A percentile compares a stretch with the other conserved stretches of the same genome.
Evolutionary conservation across 73 alveolate species (phyloP).

Genomic region (Diophrys sp.): DNA sequence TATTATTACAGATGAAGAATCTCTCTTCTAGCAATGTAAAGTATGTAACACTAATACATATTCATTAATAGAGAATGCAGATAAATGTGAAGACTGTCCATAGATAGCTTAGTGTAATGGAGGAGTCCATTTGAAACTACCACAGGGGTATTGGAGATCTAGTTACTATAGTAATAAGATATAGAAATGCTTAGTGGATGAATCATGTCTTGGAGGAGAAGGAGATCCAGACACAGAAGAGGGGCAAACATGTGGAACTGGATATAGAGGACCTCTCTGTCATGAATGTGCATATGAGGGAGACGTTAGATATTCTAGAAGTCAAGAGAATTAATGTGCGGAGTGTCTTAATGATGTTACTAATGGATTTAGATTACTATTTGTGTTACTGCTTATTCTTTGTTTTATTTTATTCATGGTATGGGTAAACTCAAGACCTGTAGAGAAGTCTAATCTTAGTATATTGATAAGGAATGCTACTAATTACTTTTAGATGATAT

Average conservation of each 20-base stretch:
- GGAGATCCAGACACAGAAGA: neutral
- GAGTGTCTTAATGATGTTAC: too few relatives aligned
- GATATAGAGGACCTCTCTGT: conserved; percentile 2
- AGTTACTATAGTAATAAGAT: neutral
- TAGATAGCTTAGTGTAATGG: neutral
- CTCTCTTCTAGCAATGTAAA: neutral
- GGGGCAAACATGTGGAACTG: neutral
- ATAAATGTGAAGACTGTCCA: neutral
- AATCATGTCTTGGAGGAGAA: conserved; percentile 7
- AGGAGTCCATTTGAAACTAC: neutral
- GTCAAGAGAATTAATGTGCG: too few relatives aligned
- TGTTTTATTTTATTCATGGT: too few relatives aligned
- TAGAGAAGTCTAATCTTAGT: too few relatives aligned
- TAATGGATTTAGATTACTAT: too few relatives aligned
- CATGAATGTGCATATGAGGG: neutral
- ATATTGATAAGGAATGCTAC: too few relatives aligned
- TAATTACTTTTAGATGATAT: too few relatives aligned
- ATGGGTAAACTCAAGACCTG: too few relatives aligned
- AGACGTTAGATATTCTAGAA: too few relatives aligned
- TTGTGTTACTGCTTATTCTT: too few relatives aligned
- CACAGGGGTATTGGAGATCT: too few relatives aligned
- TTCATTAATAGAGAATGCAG: conserved; percentile 3
- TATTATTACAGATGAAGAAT: too few relatives aligned
- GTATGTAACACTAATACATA: neutral
- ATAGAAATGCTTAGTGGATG: neutral